Base-by-base conservation (phyloP, 1,284 basidiomycete genomes). In the Butyriboletus regius region DNA sequence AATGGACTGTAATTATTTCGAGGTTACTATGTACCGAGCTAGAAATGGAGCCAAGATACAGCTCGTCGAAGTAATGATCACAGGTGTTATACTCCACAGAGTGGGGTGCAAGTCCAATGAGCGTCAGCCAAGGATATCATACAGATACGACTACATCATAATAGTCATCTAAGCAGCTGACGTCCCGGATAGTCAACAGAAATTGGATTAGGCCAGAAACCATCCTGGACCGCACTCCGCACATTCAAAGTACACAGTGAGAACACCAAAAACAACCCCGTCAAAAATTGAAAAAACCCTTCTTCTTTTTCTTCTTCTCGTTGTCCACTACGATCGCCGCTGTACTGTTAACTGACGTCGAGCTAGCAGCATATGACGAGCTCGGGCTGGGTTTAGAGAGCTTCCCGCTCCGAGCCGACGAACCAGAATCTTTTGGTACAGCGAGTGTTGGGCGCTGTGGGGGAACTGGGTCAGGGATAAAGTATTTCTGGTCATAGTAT, bases 261-360 rank as follows among this genome's bases (percentile, higher is more conserved):
- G 20, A 41, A 29, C 6, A 29, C 3, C 13, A 44, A 5, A 18
- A 33, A 20, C 36, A 22, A 22, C 1, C 13, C 15, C 13, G 26
- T 72, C 57, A 82, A 60, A 84, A 84, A 37, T 77, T 73, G 71
- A 90, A 88, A 60, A 91, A 74, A 17, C 83, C 78, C 61, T 79
- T 81, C 74, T 86, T 88, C 75, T 87, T 89, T 71, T 86, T 86
- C 72, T 84, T 83, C 66, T 86, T 78, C 56, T 82, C 78, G 51
- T 76, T 70, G 42, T 66, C 60, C 60, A 60, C 67, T 17, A 67
- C 67, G 39, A 60, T 53, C 20, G 56, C 62, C 44, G 63, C 64
- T 35, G 72, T 72, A 24, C 72, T 70, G 26, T 69, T 71, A 42
- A 70, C 62, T 8, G 81, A 79, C 35, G 67, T 67, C 6, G 73